phyloP scores from a whole-genome alignment of 306 rosid genomes.

The Astragalus glycyphyllos region DNA sequence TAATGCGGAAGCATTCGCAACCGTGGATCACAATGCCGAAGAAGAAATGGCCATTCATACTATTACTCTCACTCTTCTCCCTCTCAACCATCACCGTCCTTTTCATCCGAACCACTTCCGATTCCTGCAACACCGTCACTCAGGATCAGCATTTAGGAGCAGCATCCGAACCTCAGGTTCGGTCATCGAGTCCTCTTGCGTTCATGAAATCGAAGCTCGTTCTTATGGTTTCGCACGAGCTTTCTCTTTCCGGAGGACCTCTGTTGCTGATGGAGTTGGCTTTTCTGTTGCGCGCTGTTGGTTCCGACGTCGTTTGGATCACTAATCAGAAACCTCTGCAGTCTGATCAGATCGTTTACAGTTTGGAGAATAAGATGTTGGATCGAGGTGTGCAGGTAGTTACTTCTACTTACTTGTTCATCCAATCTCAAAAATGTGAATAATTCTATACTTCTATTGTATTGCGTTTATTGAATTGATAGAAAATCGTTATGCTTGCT shows the following conservation, averaged over 20 bases:
- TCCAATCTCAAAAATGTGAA: background rate
- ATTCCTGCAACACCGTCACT: slow-evolving; percentile 52
- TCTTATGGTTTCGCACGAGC: slow-evolving; percentile 86
- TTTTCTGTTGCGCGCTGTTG: slow-evolving; percentile 73
- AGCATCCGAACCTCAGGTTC: background rate
- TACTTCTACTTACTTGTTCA: background rate
- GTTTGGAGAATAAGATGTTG: slow-evolving; percentile 77
- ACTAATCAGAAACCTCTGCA: slow-evolving; percentile 67
- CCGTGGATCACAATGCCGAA: slow-evolving; percentile 61
- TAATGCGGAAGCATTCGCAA: slow-evolving; percentile 57
- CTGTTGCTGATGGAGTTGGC: slow-evolving; percentile 82
- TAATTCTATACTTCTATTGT: background rate
- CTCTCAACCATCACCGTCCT: slow-evolving; percentile 26
- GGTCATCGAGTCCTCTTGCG: slow-evolving; percentile 56
- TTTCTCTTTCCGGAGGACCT: slow-evolving; percentile 87
- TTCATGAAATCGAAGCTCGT: slow-evolving; percentile 91
- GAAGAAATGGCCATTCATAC: slow-evolving; percentile 54
- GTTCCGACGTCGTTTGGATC: slow-evolving; percentile 77
- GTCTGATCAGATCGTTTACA: slow-evolving; percentile 63
- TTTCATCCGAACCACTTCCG: slow-evolving; percentile 59
- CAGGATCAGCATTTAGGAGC: background rate
- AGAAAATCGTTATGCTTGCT: background rate
- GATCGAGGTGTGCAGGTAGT: slow-evolving; percentile 84
- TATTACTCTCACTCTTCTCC: slow-evolving; percentile 38
- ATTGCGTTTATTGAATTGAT: background rate